Evolutionary conservation across 768 basidiomycete species (phyloP).

Genomic region (Fibroporia radiculosa): DNA sequence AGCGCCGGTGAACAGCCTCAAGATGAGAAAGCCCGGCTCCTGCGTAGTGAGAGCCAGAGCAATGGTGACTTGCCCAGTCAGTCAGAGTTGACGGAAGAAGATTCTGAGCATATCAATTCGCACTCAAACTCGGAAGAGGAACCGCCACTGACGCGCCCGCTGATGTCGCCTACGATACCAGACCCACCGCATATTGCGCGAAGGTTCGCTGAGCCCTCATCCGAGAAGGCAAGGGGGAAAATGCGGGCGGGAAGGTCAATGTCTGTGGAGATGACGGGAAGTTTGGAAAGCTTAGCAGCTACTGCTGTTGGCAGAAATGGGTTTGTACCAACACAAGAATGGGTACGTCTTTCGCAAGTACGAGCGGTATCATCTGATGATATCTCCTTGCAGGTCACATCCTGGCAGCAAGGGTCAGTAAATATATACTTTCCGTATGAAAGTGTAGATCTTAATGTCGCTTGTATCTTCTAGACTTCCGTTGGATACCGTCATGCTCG

Average conservation of each 20-base stretch:
- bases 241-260: slow-evolving; percentile 70
- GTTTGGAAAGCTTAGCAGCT: slow-evolving; percentile 58
- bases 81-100: slow-evolving; percentile 18
- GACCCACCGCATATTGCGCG: slow-evolving; percentile 20
- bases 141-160: slow-evolving; percentile 24
- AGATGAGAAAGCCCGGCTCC: slow-evolving; percentile 61
- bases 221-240: slow-evolving; percentile 92
- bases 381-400: slow-evolving; percentile 51
- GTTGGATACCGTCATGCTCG: slow-evolving; percentile 77
- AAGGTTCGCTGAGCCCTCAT: slow-evolving; percentile 31
- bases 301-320: slow-evolving; percentile 79
- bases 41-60: slow-evolving; percentile 42
- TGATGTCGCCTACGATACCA: slow-evolving; percentile 38
- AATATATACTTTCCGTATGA: background rate
- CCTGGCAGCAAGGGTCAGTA: slow-evolving; percentile 92
- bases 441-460: background rate
- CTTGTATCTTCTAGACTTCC: slow-evolving; percentile 53
- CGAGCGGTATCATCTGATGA: background rate
- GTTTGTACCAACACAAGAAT: slow-evolving; percentile 94
- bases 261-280: slow-evolving; percentile 40
- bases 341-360: slow-evolving; percentile 47
- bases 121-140: slow-evolving; percentile 22
- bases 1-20: slow-evolving; percentile 34
- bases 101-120: slow-evolving; percentile 8
- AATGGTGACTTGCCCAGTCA: slow-evolving; percentile 17